Conservation (phyloP, 192 early-diverging fungal species). For the Spizellomyces sp. region DNA sequence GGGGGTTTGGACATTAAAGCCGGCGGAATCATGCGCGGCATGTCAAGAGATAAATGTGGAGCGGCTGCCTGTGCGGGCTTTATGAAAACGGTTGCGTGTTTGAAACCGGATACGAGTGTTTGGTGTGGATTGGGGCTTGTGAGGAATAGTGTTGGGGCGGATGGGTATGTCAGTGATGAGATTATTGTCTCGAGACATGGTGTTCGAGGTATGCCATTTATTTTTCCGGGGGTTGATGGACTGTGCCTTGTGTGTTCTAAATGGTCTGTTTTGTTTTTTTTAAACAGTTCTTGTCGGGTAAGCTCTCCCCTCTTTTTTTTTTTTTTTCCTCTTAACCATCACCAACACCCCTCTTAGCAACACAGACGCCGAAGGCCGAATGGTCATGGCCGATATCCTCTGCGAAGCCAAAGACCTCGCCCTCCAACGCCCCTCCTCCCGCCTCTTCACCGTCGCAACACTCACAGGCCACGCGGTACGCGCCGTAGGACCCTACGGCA, state of each 20-base stretch:
- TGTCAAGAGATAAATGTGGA: conserved; percentile 92
- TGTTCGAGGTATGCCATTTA: conserved; percentile 52
- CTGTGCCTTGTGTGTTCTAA: too few relatives aligned
- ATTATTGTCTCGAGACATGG: conserved; percentile 77
- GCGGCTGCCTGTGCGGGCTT: conserved; percentile 83
- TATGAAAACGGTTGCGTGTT: conserved; percentile 66
- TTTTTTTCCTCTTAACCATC: conserved; percentile 7
- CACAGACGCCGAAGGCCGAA: conserved; percentile 90
- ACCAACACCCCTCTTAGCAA: conserved; percentile 71
- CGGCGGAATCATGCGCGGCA: conserved; percentile 80
- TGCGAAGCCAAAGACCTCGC: conserved; percentile 58
- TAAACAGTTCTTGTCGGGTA: conserved; percentile 4
- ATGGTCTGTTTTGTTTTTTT: neutral
- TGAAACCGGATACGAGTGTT: conserved; percentile 71
- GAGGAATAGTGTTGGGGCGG: conserved; percentile 80
- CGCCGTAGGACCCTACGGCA: conserved; percentile 76
- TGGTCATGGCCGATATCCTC: conserved; percentile 67
- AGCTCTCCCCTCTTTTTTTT: conserved; percentile 7
- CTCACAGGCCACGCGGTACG: conserved; percentile 81
- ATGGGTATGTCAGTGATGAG: conserved; percentile 82
- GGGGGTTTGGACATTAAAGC: conserved; percentile 87
- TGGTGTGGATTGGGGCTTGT: conserved; percentile 76
- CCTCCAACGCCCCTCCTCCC: conserved; percentile 46
- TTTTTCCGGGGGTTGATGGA: neutral
- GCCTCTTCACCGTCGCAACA: conserved; percentile 81